Evolutionary conservation across 352 stramenopile genomes (phyloP).

Genomic region (Pythium plurisporium): DNA sequence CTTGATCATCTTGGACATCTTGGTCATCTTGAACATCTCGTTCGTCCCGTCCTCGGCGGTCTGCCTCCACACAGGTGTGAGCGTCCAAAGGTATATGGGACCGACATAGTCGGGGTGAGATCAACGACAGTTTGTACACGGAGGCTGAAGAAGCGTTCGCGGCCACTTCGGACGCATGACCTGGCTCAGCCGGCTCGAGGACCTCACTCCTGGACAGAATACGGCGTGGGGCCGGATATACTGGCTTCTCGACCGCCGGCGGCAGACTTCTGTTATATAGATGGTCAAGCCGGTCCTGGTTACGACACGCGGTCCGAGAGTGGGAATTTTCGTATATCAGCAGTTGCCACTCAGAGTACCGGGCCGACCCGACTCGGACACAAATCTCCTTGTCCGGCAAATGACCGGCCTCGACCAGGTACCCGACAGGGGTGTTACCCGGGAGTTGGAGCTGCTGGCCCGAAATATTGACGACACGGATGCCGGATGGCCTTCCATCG

Average conservation of each 20-base stretch:
- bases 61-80: no score
- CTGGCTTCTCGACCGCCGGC: not conserved
- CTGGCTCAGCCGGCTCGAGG: not conserved
- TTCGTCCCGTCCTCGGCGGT: no score
- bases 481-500: no score
- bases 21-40: not conserved
- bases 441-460: not conserved
- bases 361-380: slow-evolving; percentile 1
- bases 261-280: not conserved
- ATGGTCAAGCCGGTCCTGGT: not conserved
- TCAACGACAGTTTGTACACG: no score
- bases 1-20: not conserved
- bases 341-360: slow-evolving; percentile 11
- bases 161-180: no score
- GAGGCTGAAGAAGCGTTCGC: no score
- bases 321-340: not conserved
- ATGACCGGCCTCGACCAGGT: slow-evolving; percentile 10
- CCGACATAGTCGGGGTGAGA: no score
- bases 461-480: slow-evolving; percentile 6
- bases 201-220: slow-evolving; percentile 5
- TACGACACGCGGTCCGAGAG: not conserved
- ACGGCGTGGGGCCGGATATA: not conserved
- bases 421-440: not conserved
- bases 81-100: no score
- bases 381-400: not conserved